Base-by-base conservation (phyloP, 805 yeast genomes). In the Ogataea trehalophila region DNA sequence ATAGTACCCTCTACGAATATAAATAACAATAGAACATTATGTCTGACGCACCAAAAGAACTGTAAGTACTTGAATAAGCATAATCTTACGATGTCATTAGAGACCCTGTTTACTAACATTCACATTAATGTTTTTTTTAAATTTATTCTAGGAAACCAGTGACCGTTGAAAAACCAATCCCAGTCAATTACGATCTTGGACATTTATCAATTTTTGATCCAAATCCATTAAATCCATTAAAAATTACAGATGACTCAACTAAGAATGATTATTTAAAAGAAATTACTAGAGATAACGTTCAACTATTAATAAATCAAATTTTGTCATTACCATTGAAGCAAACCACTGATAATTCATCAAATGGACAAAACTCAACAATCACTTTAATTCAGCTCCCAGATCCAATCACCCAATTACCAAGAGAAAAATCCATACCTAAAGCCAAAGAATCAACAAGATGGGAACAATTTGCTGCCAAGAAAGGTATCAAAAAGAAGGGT, bases 401-500 rank as follows among this genome's bases (percentile, higher is more conserved):
- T 46, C 95, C 97, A 22, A 68, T 77, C 15, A 84, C 95, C 17
- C 77, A 71, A 49, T 74, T 91, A 53, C 99, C 99, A 46, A 79
- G 99, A 75, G 99, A 94, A 67, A 94, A 94, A 72, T 83, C 97
- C 42, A 70, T 94, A 59, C 99, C 99, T 49, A 91, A 90, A 70
- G 82, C 87, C 46, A 94, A 88, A 73, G 85, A 92, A 46, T 87
- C 83, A 58, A 91, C 99, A 55, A 90, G 84, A 72, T 94, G 99
- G 99, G 97, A 94, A 72, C 78, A 79, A 63, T 94, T 94, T 74
- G 99, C 99, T 54, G 86, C 86, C 50, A 87, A 81, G 77, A 94
- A 94, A 72, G 98, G 98, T 61, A 94, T 94, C 66, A 75, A 85
- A 69, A 79, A 95, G 70, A 91, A 87, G 75, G 87, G 87, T 51